Conservation (phyloP, 768 basidiomycete genomes). For the Hygrophorus russula region DNA sequence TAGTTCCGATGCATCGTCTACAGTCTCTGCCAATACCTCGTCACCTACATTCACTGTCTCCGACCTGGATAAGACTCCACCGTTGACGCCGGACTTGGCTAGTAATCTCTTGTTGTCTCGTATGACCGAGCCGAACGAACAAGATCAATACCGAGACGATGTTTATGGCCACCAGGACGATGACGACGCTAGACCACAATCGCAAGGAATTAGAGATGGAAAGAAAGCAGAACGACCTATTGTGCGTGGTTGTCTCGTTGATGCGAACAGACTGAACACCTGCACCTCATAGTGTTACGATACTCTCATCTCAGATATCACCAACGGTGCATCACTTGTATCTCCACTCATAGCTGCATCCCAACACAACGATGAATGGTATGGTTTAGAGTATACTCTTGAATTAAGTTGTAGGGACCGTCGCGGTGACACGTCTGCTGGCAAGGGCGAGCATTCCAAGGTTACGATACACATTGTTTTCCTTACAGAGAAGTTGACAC, state of each 20-base stretch:
- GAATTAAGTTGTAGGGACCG: constrained; percentile 28
- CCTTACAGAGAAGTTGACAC: neutral
- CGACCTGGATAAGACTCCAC: too few relatives aligned
- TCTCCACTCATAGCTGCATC: neutral
- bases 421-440: constrained; percentile 14
- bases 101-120: too few relatives aligned
- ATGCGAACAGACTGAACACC: neutral
- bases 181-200: constrained; percentile 7
- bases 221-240: constrained; percentile 23
- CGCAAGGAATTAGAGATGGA: constrained; percentile 25
- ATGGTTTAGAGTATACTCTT: constrained; percentile 31
- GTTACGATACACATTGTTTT: constrained; percentile 1
- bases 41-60: too few relatives aligned
- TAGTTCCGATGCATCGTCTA: too few relatives aligned
- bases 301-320: constrained; percentile 12
- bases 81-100: too few relatives aligned
- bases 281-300: constrained; percentile 10
- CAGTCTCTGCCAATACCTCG: too few relatives aligned
- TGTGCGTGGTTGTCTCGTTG: constrained; percentile 11
- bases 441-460: constrained; percentile 29
- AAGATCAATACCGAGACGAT: neutral
- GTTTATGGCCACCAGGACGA: constrained; percentile 7
- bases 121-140: too few relatives aligned
- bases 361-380: constrained; percentile 27
- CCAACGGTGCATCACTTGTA: neutral